A percentile compares a stretch with the other conserved stretches of the same genome.
Conservation (phyloP, 2,329 filamentous ascomycete species). For the Aspergillus brasiliensis region DNA sequence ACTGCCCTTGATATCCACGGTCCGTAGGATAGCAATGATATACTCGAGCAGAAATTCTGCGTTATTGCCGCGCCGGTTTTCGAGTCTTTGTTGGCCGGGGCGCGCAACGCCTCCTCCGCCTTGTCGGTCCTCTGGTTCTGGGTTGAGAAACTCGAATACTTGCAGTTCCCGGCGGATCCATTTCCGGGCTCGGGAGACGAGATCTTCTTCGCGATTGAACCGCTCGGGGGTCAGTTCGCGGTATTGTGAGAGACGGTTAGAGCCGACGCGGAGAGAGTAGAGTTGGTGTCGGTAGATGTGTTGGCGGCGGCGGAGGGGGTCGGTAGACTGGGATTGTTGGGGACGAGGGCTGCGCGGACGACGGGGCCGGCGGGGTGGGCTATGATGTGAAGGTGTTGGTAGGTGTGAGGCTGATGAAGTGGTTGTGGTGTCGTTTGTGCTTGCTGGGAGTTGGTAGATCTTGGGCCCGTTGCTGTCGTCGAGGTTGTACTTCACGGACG, state of each 20-base stretch:
- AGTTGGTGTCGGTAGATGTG: constrained; percentile 71
- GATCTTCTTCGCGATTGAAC: constrained; percentile 65
- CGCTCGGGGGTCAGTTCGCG: constrained; percentile 69
- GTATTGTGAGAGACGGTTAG: constrained; percentile 76
- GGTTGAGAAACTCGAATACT: constrained; percentile 74
- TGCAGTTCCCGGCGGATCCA: constrained; percentile 84
- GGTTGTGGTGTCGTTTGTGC: constrained; percentile 14
- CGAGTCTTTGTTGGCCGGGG: constrained; percentile 35
- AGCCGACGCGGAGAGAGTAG: constrained; percentile 80
- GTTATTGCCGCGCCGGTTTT: constrained; percentile 62
- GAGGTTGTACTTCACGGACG: constrained; percentile 67
- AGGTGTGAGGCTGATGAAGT: constrained; percentile 17
- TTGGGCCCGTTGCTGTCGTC: constrained; percentile 56
- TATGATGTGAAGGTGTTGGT: constrained; percentile 11
- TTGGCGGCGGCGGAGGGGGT: constrained; percentile 63
- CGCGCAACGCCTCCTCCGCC: constrained; percentile 20
- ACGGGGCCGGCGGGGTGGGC: constrained; percentile 22
- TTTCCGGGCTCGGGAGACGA: constrained; percentile 74
- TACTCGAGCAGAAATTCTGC: constrained; percentile 86
- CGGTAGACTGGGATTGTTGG: constrained; percentile 22
- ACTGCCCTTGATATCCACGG: constrained; percentile 77
- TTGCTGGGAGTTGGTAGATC: constrained; percentile 55
- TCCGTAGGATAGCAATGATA: constrained; percentile 79
- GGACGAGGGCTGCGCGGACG: constrained; percentile 25
- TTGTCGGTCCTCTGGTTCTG: constrained; percentile 26